Evolutionary conservation across 116 monocot species (phyloP).

Genomic region (Posidonia oceanica): DNA sequence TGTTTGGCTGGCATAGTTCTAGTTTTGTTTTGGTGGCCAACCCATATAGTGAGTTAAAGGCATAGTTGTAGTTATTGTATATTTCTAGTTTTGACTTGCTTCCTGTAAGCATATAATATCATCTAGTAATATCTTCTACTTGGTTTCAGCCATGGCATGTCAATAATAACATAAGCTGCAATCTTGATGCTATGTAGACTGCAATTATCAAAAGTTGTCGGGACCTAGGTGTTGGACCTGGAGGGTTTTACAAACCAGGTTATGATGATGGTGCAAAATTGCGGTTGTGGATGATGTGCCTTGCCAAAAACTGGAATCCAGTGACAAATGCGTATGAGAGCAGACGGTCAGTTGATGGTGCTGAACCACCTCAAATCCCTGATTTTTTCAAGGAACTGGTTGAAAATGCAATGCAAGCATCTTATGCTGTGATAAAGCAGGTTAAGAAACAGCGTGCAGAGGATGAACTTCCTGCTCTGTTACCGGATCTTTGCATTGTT

Average conservation of each 20-base stretch:
- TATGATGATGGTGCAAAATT: slow-evolving; percentile 47
- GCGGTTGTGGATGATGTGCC: slow-evolving; percentile 57
- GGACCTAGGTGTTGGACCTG: slow-evolving; percentile 37
- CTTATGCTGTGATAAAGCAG: slow-evolving; percentile 17
- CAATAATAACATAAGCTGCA: not conserved
- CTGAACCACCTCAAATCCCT: slow-evolving; percentile 38
- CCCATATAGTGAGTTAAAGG: not conserved
- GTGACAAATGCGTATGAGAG: slow-evolving; percentile 21
- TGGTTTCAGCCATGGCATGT: not conserved
- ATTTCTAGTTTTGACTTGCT: not conserved
- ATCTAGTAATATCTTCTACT: too few species aligned
- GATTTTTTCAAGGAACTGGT: slow-evolving; percentile 29
- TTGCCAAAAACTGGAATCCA: slow-evolving; percentile 66
- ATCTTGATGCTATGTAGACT: slow-evolving; percentile 15
- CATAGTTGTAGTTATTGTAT: not conserved
- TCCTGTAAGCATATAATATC: too few species aligned
- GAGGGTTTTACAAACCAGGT: slow-evolving; percentile 58
- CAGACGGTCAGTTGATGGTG: slow-evolving; percentile 27
- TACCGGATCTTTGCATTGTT: slow-evolving; percentile 53
- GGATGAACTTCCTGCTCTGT: slow-evolving; percentile 34
- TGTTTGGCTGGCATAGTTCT: not conserved
- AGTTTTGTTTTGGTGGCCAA: not conserved
- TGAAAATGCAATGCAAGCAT: slow-evolving; percentile 22
- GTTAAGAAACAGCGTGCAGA: not conserved
- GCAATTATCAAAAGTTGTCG: slow-evolving; percentile 26